phyloP scores from a whole-genome alignment of 2,329 filamentous ascomycete species.

The Colletotrichum acutatum region DNA sequence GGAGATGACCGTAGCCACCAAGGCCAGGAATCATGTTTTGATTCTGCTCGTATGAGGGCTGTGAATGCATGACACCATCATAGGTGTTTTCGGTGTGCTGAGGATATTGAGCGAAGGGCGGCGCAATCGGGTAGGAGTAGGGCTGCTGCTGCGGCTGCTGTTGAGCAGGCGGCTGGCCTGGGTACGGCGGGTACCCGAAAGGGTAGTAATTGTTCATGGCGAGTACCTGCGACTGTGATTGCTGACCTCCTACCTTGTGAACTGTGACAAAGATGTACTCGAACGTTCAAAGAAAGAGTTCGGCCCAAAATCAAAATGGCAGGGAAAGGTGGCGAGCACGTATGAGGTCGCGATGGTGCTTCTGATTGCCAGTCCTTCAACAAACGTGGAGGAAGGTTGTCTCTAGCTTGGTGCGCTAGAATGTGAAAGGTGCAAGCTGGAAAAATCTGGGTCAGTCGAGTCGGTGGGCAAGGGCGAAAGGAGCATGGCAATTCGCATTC shows the following conservation, averaged over 20 bases:
- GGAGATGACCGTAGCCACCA: constrained; percentile 29
- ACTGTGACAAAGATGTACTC: not conserved
- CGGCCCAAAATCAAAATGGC: not conserved
- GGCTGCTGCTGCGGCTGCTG: constrained; percentile 6
- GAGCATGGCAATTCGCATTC: constrained; percentile 27
- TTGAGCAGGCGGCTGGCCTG: constrained; percentile 37
- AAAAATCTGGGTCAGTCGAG: not conserved
- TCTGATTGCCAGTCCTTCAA: not conserved
- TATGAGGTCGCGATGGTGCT: not conserved
- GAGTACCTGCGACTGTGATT: constrained; percentile 9
- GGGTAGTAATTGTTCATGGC: constrained; percentile 53
- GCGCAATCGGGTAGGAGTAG: constrained; percentile 26
- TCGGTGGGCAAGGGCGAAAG: constrained; percentile 11
- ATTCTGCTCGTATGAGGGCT: constrained; percentile 35
- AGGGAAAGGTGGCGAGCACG: not conserved
- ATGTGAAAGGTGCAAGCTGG: not conserved
- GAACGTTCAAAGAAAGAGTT: not conserved
- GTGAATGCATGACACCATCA: constrained; percentile 11
- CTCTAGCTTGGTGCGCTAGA: constrained; percentile 8
- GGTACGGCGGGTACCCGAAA: constrained; percentile 48
- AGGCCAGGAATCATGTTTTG: constrained; percentile 42
- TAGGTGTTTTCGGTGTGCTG: constrained; percentile 9
- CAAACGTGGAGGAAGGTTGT: not conserved
- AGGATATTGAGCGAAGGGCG: constrained; percentile 22
- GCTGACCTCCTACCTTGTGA: not conserved